Evolutionary conservation across 2,329 filamentous ascomycete species (phyloP), one percentile per base, ranked within the genome.

Genomic region (Penicillium sp.): DNA sequence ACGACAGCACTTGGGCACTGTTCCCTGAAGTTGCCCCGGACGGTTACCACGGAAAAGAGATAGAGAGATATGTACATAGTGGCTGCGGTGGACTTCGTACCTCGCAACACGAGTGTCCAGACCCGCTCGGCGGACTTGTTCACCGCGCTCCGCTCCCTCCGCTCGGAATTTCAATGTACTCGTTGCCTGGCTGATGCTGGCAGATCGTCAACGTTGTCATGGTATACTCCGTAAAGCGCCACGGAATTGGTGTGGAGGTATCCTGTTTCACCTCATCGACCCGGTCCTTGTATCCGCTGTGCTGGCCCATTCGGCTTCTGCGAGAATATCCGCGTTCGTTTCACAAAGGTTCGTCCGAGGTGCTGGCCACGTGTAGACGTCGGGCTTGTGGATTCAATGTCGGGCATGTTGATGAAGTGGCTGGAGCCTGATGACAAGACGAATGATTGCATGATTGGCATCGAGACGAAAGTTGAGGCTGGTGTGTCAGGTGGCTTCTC

Each of bases 81-180:
- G n/a, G 18, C 18, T 41, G 29, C 9, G 31, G 41, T 43, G 32
- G 5, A 32, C 37, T 23, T 17, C 12, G 15, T 30, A 25, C 18
- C 9, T 22, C 9, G 18, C 37, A 35, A 43, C 42, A 42, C 46
- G 37, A 42, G n/a, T n/a, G n/a, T 39, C 35, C 15, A 29, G 23
- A 41, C 34, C 30, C 27, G 26, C 29, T 45, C 35, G 48, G 34
- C 37, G 41, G 18, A 26, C 36, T 37, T 30, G 34, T 35, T 47
- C 47, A 44, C 56, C 50, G 37, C 42, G 43, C 34, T 48, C 55
- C 48, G 52, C 60, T 68, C 63, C 33, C 57, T 66, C 34, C 66
- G 59, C 28, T n/a, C 67, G 60, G 35, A 69, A 59, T 17, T 67
- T 67, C 39, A 68, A 44, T 12, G 66, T n/a, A n/a, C 69, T 50